phyloP scores from a whole-genome alignment of 805 yeast genomes.

The Scheffersomyces stipitis region DNA sequence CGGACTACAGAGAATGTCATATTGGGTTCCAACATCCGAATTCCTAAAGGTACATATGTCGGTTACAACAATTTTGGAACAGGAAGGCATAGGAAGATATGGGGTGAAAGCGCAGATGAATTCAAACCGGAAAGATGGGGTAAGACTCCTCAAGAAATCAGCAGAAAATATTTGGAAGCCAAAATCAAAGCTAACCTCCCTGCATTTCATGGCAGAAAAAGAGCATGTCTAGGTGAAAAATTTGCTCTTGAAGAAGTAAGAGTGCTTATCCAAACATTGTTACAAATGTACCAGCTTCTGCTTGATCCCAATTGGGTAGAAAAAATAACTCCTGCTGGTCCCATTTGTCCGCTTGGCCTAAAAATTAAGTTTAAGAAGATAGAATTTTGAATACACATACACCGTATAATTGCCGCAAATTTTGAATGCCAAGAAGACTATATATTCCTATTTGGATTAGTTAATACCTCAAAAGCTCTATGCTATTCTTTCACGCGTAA shows the following conservation, averaged over 20 bases:
- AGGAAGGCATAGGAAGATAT: slow-evolving; percentile 41
- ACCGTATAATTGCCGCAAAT: too few relatives aligned
- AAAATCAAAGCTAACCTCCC: slow-evolving; percentile 48
- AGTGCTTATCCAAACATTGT: slow-evolving; percentile 34
- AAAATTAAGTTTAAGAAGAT: slow-evolving; percentile 17
- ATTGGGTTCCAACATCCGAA: slow-evolving; percentile 41
- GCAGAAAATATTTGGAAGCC: slow-evolving; percentile 37
- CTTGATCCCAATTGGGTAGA: slow-evolving; percentile 48
- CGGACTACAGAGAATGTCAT: slow-evolving; percentile 35
- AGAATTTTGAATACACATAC: slow-evolving; percentile 1
- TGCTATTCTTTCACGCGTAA: too few relatives aligned
- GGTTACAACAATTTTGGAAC: slow-evolving; percentile 58
- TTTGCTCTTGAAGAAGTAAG: slow-evolving; percentile 50
- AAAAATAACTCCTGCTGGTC: slow-evolving; percentile 57
- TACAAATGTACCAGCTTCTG: slow-evolving; percentile 34
- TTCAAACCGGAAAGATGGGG: slow-evolving; percentile 60
- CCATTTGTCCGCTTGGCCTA: slow-evolving; percentile 48
- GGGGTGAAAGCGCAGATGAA: slow-evolving; percentile 46
- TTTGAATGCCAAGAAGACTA: too few relatives aligned
- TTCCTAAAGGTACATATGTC: slow-evolving; percentile 52
- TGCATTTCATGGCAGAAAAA: slow-evolving; percentile 58
- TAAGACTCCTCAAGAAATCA: slow-evolving; percentile 30
- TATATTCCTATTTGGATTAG: too few relatives aligned
- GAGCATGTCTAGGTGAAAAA: slow-evolving; percentile 63
- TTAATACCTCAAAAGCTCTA: too few relatives aligned